phyloP scores from a whole-genome alignment of 1,139 yeast species.

The Wickerhamiella infanticola region DNA sequence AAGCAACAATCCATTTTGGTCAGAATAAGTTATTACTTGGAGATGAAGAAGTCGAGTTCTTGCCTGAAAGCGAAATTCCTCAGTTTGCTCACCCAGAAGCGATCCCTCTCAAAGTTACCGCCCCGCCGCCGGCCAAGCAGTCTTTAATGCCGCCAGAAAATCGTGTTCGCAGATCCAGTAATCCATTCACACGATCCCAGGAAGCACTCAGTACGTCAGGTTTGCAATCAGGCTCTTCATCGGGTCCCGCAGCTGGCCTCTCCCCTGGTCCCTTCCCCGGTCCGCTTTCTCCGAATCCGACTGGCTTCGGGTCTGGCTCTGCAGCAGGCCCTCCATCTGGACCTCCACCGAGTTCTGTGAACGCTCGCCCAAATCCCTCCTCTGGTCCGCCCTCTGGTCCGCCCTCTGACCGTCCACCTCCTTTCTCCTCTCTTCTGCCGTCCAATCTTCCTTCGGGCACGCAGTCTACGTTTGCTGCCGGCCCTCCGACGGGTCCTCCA shows the following conservation, averaged over 20 bases:
- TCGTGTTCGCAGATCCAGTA: no score
- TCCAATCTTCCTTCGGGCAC: not conserved
- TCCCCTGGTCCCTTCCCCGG: no score
- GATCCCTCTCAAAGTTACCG: not conserved
- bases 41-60: slow-evolving; percentile 50
- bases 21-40: slow-evolving; percentile 59
- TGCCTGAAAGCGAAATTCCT: slow-evolving; percentile 61
- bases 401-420: not conserved
- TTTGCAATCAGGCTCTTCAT: no score
- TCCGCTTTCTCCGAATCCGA: no score
- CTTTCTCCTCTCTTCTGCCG: not conserved
- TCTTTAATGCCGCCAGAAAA: no score
- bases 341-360: not conserved
- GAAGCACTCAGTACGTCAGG: no score
- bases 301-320: not conserved
- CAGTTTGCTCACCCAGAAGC: slow-evolving; percentile 6
- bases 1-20: slow-evolving; percentile 62
- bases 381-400: not conserved
- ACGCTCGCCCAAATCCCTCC: not conserved
- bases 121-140: not conserved
- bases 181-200: no score
- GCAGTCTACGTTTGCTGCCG: not conserved
- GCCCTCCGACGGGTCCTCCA: slow-evolving; percentile 11
- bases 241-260: no score
- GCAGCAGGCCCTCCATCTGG: not conserved